A percentile compares a stretch with the other conserved stretches of the same genome.
Conservation (phyloP, 345 rosid genomes). For the Arabidopsis suecica region DNA sequence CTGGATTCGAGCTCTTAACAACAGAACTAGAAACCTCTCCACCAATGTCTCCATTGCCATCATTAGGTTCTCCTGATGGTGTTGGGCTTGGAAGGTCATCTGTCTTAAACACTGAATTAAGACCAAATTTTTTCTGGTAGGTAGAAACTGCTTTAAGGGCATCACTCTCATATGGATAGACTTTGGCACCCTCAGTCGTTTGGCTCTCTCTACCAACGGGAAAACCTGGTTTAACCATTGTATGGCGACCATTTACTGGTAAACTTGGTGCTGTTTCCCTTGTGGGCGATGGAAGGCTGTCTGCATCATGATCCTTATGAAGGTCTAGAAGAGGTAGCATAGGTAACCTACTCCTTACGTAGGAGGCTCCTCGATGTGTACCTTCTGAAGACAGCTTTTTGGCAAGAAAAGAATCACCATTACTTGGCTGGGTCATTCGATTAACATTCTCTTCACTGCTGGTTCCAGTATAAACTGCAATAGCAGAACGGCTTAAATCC, state of each 20-base stretch:
- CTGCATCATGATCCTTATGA: constrained; percentile 90
- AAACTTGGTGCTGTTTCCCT: constrained; percentile 65
- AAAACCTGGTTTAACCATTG: constrained; percentile 46
- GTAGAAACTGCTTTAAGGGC: constrained; percentile 76
- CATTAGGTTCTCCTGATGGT: constrained; percentile 79
- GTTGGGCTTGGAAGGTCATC: constrained; percentile 96
- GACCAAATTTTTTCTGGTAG: constrained; percentile 80
- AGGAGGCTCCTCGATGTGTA: constrained; percentile 49
- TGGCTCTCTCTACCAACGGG: constrained; percentile 47
- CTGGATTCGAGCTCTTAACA: constrained; percentile 21
- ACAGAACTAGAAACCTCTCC: constrained; percentile 76
- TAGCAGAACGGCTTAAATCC: constrained; percentile 43
- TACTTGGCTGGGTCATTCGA: constrained; percentile 44
- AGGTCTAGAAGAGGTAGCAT: constrained; percentile 92
- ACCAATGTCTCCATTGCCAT: constrained; percentile 58
- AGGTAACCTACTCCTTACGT: constrained; percentile 66
- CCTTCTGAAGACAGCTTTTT: constrained; percentile 50
- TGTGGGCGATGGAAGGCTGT: constrained; percentile 98
- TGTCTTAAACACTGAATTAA: constrained; percentile 48
- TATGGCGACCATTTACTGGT: constrained; percentile 53
- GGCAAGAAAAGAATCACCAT: constrained; percentile 39
- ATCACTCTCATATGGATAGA: constrained; percentile 73
- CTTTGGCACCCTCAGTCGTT: constrained; percentile 48
- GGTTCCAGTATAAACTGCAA: constrained; percentile 35
- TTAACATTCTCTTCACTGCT: constrained; percentile 48